Evolutionary conservation across 257 asterid species (phyloP), one percentile per base, ranked within the genome.

Genomic region (Plantago elongata): DNA sequence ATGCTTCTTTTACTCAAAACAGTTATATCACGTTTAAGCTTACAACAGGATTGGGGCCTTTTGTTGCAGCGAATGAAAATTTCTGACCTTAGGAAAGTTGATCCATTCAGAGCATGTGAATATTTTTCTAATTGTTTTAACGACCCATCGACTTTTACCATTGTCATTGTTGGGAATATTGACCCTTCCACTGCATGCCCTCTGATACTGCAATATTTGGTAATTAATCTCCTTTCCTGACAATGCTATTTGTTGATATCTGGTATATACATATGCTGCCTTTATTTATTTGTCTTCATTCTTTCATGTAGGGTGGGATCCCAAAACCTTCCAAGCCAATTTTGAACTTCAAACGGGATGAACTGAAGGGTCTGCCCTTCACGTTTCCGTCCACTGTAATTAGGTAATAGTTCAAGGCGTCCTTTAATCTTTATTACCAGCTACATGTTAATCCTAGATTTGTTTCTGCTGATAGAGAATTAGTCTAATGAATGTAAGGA

Each of bases 61-160:
- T 65, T 72, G 62, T 55, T 75, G 79, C 93, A 88, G 98, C 98
- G 95, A 63, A 81, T 82, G 68, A 81, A 72, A 74, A 78, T 83
- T 69, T 69, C 72, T 42, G 96, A 90, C 76, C 83, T 88, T 68
- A 78, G 38, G 63, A 88, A 85, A 76, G 95, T 90, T 79, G 87
- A 90, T 74, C 98, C 96, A 34, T 71, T 80, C 56, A 81, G 80
- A 82, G 94, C 95, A 51, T 90, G 98, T 69, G 85, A 79, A 75
- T 90, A 82, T 81, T 88, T 90, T 69, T 83, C 70, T 77, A 79
- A 81, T 54, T 88, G 98, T 71, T 90, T 85, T 69, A 88, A 83
- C 86, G 98, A 90, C 62, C 98, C 98, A 45, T 85, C 96, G 46
- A 88, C 87, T 12, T 90, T 88, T 74, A 88, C 96, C 10, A 83